Evolutionary conservation across 805 yeast genomes (phyloP), one percentile per base, ranked within the genome.

Genomic region (Kazachstania martiniae): DNA sequence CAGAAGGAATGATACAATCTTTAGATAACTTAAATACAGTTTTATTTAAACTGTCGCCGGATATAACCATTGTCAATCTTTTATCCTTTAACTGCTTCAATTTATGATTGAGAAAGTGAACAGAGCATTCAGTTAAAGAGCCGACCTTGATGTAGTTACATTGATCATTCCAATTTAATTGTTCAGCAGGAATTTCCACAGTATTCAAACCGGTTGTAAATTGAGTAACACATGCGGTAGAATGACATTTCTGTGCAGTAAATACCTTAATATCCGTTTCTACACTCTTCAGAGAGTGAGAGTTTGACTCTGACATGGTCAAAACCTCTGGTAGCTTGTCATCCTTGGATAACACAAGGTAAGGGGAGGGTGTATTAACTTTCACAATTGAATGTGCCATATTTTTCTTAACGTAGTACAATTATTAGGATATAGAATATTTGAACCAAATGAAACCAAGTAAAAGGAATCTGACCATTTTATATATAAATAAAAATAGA

Each of bases 281-380:
- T 28, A 83, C 74, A 1, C 93, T 93, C 2, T 93, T 93, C 1
- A 93, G 93, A 1, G 93, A 93, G n/a, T n/a, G n/a, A n/a, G n/a
- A n/a, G n/a, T n/a, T n/a, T n/a, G n/a, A n/a, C n/a, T n/a, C n/a
- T 3, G 86, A 75, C 25, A 66, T 56, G 1, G 66, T 60, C 26
- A 66, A 42, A 1, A 67, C 68, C 1, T 57, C 54, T 1, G 63
- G 59, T 16, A 59, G 33, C 15, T 39, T 54, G 48, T 28, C 53
- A 45, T 12, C 44, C 40, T 18, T 42, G 29, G 30, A 27, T 18
- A 42, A 30, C 5, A 39, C 38, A 21, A 43, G 31, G 21, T 47
- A 47, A 14, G 52, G 52, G 16, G 52, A 48, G 12, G 52, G 49
- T 12, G 47, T 38, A 23, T 42, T 44, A 14, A 43, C 35, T 12